Percentiles rank a stretch among this genome's conserved stretches.
Evolutionary conservation across 176 grass and related monocot species (phyloP).

Genomic region (Carex cristatella): DNA sequence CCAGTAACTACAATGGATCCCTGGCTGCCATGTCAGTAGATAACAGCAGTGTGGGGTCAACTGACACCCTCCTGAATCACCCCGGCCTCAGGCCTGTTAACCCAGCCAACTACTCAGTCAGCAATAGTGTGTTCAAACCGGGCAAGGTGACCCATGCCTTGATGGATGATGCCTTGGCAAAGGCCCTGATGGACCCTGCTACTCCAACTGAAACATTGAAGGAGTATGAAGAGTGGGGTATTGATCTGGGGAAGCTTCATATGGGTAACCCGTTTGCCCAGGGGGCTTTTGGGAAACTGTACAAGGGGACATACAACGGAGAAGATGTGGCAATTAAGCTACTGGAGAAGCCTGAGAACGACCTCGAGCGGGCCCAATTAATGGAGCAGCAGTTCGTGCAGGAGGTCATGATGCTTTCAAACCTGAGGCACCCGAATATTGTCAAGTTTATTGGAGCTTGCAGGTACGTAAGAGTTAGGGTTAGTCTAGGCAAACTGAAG

Average conservation of each 20-base stretch:
- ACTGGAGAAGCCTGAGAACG: conserved; percentile 86
- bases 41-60: conserved; percentile 80
- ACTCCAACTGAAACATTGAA: conserved; percentile 74
- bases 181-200: conserved; percentile 66
- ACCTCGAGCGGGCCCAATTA: conserved; percentile 70
- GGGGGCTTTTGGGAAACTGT: conserved; percentile 90
- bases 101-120: conserved; percentile 63
- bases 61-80: conserved; percentile 87
- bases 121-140: conserved; percentile 70
- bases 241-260: conserved; percentile 82
- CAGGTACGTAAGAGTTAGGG: conserved; percentile 20
- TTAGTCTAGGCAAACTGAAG: background rate
- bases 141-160: conserved; percentile 64
- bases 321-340: conserved; percentile 95
- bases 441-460: conserved; percentile 93
- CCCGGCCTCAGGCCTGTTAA: conserved; percentile 67
- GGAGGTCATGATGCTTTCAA: conserved; percentile 97
- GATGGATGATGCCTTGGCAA: conserved; percentile 69
- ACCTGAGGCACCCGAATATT: conserved; percentile 78
- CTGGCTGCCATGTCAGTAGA: conserved; percentile 73
- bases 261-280: conserved; percentile 88
- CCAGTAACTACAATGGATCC: conserved; percentile 48
- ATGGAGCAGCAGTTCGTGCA: conserved; percentile 99
- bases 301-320: conserved; percentile 81
- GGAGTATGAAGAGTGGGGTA: conserved; percentile 79